phyloP scores from a whole-genome alignment of 345 rosid genomes.

The Euclidium syriacum region DNA sequence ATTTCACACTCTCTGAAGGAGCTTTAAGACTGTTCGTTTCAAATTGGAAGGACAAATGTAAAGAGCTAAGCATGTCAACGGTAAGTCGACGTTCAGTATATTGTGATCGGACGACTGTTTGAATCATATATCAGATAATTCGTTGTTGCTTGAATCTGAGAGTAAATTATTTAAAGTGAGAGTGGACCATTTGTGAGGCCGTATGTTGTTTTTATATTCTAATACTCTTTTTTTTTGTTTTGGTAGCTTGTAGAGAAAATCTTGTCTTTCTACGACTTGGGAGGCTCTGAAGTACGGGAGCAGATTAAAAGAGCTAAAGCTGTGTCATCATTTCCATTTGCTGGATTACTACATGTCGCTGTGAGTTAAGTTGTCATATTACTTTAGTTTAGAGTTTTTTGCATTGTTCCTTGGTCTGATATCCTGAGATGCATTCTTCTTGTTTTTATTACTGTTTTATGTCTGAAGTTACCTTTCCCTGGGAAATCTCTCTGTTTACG shows the following conservation, averaged over 20 bases:
- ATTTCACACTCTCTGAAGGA: slow-evolving; percentile 42
- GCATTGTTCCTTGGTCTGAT: slow-evolving; percentile 7
- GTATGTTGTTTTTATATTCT: slow-evolving; percentile 14
- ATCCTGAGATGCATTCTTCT: not conserved
- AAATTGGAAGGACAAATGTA: slow-evolving; percentile 80
- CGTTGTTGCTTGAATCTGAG: too few relatives aligned
- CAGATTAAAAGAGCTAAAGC: slow-evolving; percentile 19
- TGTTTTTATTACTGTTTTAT: too few relatives aligned
- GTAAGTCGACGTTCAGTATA: slow-evolving; percentile 36
- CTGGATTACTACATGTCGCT: slow-evolving; percentile 73
- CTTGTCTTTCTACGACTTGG: slow-evolving; percentile 46
- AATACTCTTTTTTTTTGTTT: slow-evolving; percentile 16
- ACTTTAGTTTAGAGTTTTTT: not conserved
- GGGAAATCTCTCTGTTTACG: too few relatives aligned
- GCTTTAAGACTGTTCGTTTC: slow-evolving; percentile 54
- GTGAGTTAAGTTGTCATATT: slow-evolving; percentile 50
- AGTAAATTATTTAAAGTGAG: too few relatives aligned
- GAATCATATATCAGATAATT: not conserved
- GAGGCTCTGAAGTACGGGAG: slow-evolving; percentile 20
- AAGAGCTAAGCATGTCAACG: slow-evolving; percentile 45
- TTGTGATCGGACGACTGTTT: slow-evolving; percentile 2
- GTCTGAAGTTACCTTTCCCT: too few relatives aligned
- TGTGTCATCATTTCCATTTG: slow-evolving; percentile 44
- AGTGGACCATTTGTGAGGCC: not conserved
- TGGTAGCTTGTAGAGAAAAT: slow-evolving; percentile 64